phyloP scores from a whole-genome alignment of 495 filamentous ascomycete genomes.

The Aspergillus funiculosus region DNA sequence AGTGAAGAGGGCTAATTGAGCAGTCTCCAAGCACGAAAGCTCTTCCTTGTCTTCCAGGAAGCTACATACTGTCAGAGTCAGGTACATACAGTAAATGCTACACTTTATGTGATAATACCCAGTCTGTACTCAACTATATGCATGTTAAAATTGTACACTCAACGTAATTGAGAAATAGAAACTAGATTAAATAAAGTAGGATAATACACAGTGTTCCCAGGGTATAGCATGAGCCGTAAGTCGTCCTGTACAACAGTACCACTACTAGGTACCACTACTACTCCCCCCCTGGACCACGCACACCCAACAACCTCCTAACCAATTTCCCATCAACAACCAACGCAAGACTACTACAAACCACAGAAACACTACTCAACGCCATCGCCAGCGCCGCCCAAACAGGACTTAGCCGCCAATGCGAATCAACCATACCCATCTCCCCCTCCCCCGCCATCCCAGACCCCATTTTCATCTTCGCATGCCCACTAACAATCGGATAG shows the following conservation, averaged over 20 bases:
- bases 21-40: too few relatives aligned
- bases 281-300: background rate
- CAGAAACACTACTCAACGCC: constrained; percentile 79
- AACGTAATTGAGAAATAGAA: too few relatives aligned
- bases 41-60: too few relatives aligned
- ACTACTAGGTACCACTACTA: background rate
- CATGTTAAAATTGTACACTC: too few relatives aligned
- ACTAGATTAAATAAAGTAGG: too few relatives aligned
- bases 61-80: too few relatives aligned
- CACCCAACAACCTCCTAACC: constrained; percentile 22
- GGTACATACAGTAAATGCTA: too few relatives aligned
- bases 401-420: constrained; percentile 57
- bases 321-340: constrained; percentile 44
- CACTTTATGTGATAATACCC: too few relatives aligned
- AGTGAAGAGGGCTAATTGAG: constrained; percentile 30
- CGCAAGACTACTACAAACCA: constrained; percentile 66
- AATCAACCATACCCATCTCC: constrained; percentile 24
- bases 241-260: too few relatives aligned
- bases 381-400: constrained; percentile 85
- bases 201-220: too few relatives aligned
- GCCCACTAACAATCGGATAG: constrained; percentile 57
- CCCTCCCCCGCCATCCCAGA: constrained; percentile 21
- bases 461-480: constrained; percentile 41
- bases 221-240: too few relatives aligned
- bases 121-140: too few relatives aligned